phyloP scores from a whole-genome alignment of 495 filamentous ascomycete genomes.

The Evernia prunastri region DNA sequence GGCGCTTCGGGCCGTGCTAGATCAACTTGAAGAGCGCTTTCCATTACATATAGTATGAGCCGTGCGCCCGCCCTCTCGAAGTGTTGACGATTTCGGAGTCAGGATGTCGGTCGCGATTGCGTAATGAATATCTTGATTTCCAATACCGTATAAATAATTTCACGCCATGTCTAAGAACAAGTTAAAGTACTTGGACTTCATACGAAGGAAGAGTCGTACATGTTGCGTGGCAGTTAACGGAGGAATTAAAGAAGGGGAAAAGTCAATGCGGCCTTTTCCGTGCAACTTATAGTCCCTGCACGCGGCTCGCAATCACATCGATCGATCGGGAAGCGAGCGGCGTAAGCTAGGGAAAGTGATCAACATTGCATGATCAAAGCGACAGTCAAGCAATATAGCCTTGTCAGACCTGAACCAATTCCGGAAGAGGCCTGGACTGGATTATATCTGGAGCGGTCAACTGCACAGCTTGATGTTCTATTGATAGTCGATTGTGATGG shows the following conservation, averaged over 20 bases:
- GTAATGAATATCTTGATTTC: no score
- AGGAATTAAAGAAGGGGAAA: background rate
- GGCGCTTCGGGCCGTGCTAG: constrained; percentile 17
- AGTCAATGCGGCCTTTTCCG: background rate
- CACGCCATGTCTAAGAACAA: no score
- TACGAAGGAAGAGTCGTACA: no score
- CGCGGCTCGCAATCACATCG: background rate
- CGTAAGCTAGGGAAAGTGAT: background rate
- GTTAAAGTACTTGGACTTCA: no score
- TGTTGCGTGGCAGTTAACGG: no score
- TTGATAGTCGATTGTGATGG: no score
- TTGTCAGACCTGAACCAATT: background rate
- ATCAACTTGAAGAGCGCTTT: constrained; percentile 15
- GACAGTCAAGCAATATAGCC: background rate
- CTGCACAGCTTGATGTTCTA: no score
- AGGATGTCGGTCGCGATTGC: background rate
- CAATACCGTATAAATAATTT: no score
- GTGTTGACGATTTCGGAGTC: background rate
- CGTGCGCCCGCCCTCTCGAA: background rate
- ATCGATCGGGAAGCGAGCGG: background rate
- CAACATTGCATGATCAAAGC: background rate
- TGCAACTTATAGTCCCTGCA: background rate
- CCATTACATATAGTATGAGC: constrained; percentile 14
- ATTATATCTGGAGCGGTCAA: background rate
- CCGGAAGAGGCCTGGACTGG: background rate